A percentile compares a stretch with the other conserved stretches of the same genome.
phyloP scores from a whole-genome alignment of 306 rosid genomes.

The Glycyrrhiza uralensis region DNA sequence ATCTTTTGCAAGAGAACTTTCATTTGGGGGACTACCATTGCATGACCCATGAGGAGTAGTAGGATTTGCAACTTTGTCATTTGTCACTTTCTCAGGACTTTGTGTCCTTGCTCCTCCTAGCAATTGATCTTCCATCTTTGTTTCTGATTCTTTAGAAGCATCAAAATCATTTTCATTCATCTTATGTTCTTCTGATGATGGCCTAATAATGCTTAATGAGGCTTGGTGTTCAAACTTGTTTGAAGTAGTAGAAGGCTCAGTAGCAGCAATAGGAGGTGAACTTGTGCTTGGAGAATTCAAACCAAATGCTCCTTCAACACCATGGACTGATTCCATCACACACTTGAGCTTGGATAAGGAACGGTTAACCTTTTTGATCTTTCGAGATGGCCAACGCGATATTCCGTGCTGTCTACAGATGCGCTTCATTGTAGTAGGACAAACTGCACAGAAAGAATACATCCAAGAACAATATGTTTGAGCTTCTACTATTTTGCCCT shows the following conservation, averaged over 20 bases:
- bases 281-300: slow-evolving; percentile 49
- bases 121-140: slow-evolving; percentile 37
- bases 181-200: slow-evolving; percentile 36
- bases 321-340: slow-evolving; percentile 84
- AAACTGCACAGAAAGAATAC: slow-evolving; percentile 54
- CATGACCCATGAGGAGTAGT: slow-evolving; percentile 60
- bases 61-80: slow-evolving; percentile 43
- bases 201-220: slow-evolving; percentile 30
- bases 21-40: slow-evolving; percentile 60
- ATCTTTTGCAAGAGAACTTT: slow-evolving; percentile 35
- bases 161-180: slow-evolving; percentile 43
- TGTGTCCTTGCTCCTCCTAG: slow-evolving; percentile 18
- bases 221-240: slow-evolving; percentile 39
- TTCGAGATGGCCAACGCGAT: slow-evolving; percentile 94
- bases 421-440: slow-evolving; percentile 96
- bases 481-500: neutral
- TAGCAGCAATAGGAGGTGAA: slow-evolving; percentile 41
- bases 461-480: slow-evolving; percentile 9
- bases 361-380: slow-evolving; percentile 80
- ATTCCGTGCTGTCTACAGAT: slow-evolving; percentile 92
- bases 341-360: slow-evolving; percentile 76
- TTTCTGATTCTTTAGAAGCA: slow-evolving; percentile 30
- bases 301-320: slow-evolving; percentile 72
- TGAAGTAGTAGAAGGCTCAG: slow-evolving; percentile 40
- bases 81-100: slow-evolving; percentile 31